A percentile compares a stretch with the other conserved stretches of the same genome.
Evolutionary conservation across 306 rosid genomes (phyloP).

Genomic region (Trifolium fragiferum): DNA sequence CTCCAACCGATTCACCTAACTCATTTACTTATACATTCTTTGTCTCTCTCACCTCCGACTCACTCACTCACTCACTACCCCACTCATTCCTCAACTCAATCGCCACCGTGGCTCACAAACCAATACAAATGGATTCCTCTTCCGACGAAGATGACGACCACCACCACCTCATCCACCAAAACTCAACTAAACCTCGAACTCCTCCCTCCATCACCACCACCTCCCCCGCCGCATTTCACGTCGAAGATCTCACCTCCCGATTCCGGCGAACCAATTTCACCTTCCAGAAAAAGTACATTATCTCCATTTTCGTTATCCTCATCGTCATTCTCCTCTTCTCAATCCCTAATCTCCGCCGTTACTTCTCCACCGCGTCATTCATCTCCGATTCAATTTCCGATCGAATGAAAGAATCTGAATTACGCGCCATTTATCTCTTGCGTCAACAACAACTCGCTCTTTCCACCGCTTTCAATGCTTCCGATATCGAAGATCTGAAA

Average conservation of each 20-base stretch:
- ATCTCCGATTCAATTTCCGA: constrained; percentile 51
- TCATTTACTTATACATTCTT: neutral
- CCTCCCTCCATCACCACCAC: constrained; percentile 33
- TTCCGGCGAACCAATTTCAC: constrained; percentile 46
- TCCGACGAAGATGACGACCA: constrained; percentile 90
- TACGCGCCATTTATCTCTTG: constrained; percentile 78
- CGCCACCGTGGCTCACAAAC: constrained; percentile 42
- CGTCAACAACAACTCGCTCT: constrained; percentile 67
- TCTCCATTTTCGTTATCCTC: constrained; percentile 54
- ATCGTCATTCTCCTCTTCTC: constrained; percentile 54
- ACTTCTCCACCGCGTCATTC: constrained; percentile 42
- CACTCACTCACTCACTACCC: neutral
- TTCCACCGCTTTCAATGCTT: constrained; percentile 58
- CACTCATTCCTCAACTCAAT: constrained; percentile 26
- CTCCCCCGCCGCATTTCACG: constrained; percentile 55
- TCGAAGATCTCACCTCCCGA: constrained; percentile 51
- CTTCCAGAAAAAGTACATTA: constrained; percentile 56
- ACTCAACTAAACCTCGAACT: constrained; percentile 55
- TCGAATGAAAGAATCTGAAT: constrained; percentile 74
- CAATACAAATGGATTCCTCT: constrained; percentile 64
- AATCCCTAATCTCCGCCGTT: constrained; percentile 52
- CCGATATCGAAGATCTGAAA: constrained; percentile 57
- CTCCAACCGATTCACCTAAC: constrained; percentile 27
- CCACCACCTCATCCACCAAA: constrained; percentile 66
- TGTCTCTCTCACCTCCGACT: neutral